Evolutionary conservation across 768 basidiomycete species (phyloP), one percentile per base, ranked within the genome.

Genomic region (Tephrocybe sp.): DNA sequence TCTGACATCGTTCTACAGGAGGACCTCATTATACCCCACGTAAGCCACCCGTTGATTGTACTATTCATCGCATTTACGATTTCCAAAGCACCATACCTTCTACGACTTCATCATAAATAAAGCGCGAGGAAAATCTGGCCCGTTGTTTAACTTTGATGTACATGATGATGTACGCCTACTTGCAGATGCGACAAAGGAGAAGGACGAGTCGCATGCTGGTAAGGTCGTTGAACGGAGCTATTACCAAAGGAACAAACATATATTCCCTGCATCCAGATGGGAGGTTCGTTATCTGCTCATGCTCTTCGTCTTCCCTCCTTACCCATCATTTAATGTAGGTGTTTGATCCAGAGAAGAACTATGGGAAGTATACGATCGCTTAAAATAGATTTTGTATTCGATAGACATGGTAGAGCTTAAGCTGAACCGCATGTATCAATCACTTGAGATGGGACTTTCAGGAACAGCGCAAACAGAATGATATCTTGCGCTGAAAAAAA

Each of bases 81-180:
- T 30, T 44, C 24, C 23, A n/a, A 60, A 98, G 93, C 96, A 98
- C 66, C 84, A 98, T 69, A 97, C 95, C 1, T 99, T 99, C 67
- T 98, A 98, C 68, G 91, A 95, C 69, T 98, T 99, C 58, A 97
- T 99, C 58, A 77, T 98, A 61, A 98, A 98, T 78, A 98, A 97
- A 71, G 94, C 95, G 7, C 85, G 97, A 20, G 97, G 97, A 23
- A 99, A 99, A 69, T 97, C 94, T 0, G 97, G 97, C 0, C 97
- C 97, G 4, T 71, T 99, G 49, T 99, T 99, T 74, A 97, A 90
- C 68, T 99, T 99, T 63, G 97, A 99, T 68, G 97, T 98, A 5
- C 97, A 99, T 67, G 97, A 99, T 65, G 97, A 99, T 65, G 91
- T 99, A 3, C 89, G 97, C 15, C 69, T 99, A 57, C 76, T 98